These are phyloP conservation scores for Hypoxylon perforatum DNA, from an alignment of 495 filamentous ascomycete genomes.

Conservation along the genomic window DNA sequence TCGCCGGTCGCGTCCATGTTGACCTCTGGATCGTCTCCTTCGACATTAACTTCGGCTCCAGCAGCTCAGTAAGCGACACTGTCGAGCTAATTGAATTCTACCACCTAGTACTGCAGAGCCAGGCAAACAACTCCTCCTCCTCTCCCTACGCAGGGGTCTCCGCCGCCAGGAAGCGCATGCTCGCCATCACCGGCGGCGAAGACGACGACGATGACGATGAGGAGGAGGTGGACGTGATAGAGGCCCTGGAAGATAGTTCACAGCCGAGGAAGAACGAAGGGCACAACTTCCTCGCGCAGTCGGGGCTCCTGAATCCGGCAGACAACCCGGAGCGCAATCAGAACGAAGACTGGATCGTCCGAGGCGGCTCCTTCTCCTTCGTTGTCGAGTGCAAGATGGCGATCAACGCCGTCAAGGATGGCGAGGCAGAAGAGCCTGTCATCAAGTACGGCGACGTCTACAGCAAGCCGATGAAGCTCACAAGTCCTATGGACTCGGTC, in stretches of 20 bases:
- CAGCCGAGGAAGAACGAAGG: constrained; percentile 11
- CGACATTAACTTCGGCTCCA: constrained; percentile 56
- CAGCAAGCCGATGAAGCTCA: constrained; percentile 22
- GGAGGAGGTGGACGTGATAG: neutral
- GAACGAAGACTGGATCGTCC: constrained; percentile 29
- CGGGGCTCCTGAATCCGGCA: constrained; percentile 17
- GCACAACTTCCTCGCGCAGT: constrained; percentile 25
- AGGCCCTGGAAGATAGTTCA: neutral
- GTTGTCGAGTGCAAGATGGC: constrained; percentile 40
- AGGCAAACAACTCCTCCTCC: constrained; percentile 1
- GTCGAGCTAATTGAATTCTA: constrained; percentile 24
- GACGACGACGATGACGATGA: constrained; percentile 1
- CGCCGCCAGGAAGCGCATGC: neutral
- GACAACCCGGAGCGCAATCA: constrained; percentile 15
- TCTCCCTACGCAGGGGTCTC: neutral
- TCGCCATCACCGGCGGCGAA: neutral
- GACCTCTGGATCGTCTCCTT: constrained; percentile 59
- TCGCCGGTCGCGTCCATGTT: constrained; percentile 53
- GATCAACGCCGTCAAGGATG: constrained; percentile 20
- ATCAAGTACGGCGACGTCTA: constrained; percentile 12
- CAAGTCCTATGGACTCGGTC: neutral
- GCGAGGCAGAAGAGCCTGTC: constrained; percentile 2
- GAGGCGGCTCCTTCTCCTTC: constrained; percentile 37
- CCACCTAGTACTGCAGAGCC: constrained; percentile 17
- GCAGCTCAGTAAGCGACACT: neutral